Evolutionary conservation across 163 green algal species (phyloP).

Genomic region (Trebouxiophyceae sp.): DNA sequence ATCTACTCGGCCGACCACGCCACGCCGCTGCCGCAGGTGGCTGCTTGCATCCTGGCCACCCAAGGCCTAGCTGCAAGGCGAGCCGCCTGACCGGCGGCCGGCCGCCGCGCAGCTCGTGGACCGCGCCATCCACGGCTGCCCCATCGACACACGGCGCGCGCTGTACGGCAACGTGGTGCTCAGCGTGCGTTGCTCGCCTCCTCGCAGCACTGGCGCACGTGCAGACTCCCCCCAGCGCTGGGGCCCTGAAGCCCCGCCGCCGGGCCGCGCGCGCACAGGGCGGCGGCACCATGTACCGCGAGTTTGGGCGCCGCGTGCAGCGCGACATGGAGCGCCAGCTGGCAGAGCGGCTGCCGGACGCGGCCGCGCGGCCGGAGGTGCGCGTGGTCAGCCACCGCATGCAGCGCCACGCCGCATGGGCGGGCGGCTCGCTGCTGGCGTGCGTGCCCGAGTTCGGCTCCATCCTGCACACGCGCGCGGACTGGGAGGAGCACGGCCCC

Average conservation of each 20-base stretch:
- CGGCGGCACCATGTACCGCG: slow-evolving; percentile 68
- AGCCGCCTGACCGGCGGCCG: no score
- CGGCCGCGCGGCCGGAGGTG: background rate
- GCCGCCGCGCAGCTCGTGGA: slow-evolving; percentile 66
- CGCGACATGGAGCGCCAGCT: slow-evolving; percentile 39
- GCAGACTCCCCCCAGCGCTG: background rate
- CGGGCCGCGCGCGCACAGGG: slow-evolving; percentile 20
- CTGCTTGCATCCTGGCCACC: background rate
- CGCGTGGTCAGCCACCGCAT: slow-evolving; percentile 52
- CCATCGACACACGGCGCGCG: slow-evolving; percentile 67
- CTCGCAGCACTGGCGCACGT: background rate
- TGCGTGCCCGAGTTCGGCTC: slow-evolving; percentile 38
- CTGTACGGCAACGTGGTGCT: slow-evolving; percentile 69
- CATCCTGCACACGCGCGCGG: slow-evolving; percentile 28
- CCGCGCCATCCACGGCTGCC: slow-evolving; percentile 50
- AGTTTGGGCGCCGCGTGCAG: slow-evolving; percentile 54
- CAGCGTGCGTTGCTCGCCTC: slow-evolving; percentile 11
- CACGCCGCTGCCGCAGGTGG: slow-evolving; percentile 36
- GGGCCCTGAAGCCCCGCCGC: background rate
- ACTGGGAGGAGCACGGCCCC: slow-evolving; percentile 62
- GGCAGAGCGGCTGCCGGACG: slow-evolving; percentile 15
- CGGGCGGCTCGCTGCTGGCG: slow-evolving; percentile 64
- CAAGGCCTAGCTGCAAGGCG: no score
- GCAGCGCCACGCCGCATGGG: slow-evolving; percentile 73
- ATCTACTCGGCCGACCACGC: slow-evolving; percentile 39